phyloP scores from a whole-genome alignment of 1,139 yeast species.

The Candida sp. region DNA sequence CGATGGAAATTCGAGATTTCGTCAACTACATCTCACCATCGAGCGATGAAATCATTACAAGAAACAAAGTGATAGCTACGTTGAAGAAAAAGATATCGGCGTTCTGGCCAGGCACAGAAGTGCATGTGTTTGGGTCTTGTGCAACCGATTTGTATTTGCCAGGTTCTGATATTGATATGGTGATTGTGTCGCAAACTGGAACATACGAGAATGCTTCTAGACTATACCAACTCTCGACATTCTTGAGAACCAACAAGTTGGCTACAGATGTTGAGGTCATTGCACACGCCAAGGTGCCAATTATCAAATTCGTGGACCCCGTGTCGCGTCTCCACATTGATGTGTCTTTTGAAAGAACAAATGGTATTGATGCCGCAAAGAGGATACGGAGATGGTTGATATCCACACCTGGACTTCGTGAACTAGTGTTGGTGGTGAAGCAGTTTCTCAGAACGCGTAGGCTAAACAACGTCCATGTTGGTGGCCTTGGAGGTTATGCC shows the following conservation, averaged over 20 bases:
- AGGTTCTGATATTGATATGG: constrained; percentile 97
- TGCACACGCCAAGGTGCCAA: constrained; percentile 94
- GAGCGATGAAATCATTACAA: constrained; percentile 66
- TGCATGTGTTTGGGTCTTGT: constrained; percentile 92
- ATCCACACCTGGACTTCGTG: constrained; percentile 81
- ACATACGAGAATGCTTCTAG: constrained; percentile 70
- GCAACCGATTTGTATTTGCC: constrained; percentile 96
- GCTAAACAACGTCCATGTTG: constrained; percentile 91
- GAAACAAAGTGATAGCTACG: constrained; percentile 69
- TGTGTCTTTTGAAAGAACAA: constrained; percentile 86
- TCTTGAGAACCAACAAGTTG: constrained; percentile 61
- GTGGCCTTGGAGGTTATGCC: constrained; percentile 96
- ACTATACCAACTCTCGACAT: constrained; percentile 77
- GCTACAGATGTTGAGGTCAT: constrained; percentile 85
- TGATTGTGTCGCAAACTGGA: constrained; percentile 68
- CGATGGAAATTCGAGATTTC: constrained; percentile 87
- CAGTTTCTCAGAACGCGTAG: constrained; percentile 84
- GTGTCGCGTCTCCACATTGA: constrained; percentile 79
- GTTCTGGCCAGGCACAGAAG: constrained; percentile 83
- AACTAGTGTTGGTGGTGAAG: constrained; percentile 82
- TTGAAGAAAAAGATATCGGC: constrained; percentile 58
- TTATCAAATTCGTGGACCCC: constrained; percentile 88
- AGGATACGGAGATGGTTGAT: constrained; percentile 78
- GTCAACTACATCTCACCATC: constrained; percentile 90
- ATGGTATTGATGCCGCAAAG: constrained; percentile 87